A percentile compares a stretch with the other conserved stretches of the same genome.
Conservation (phyloP, 768 basidiomycete genomes). For the Agrocybe chaxingu region DNA sequence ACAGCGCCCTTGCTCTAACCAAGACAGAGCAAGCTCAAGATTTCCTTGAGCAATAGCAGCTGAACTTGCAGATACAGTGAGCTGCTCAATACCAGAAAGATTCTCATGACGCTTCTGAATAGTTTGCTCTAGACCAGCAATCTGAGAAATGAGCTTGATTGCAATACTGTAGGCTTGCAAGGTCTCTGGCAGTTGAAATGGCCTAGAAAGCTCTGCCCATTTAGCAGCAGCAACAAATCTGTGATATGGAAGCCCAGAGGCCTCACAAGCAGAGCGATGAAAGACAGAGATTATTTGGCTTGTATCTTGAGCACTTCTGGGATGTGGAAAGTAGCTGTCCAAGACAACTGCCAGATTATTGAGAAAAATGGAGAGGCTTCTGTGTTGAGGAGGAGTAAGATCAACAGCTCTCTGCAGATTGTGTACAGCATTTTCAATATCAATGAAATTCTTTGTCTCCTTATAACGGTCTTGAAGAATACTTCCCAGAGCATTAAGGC, state of each 20-base stretch:
- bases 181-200: background rate
- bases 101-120: conserved; percentile 7
- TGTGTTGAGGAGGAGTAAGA: too few relatives aligned
- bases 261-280: too few relatives aligned
- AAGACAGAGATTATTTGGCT: too few relatives aligned
- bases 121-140: conserved; percentile 12
- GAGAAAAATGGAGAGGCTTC: too few relatives aligned
- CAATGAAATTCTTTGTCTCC: too few relatives aligned
- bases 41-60: background rate
- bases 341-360: too few relatives aligned
- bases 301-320: too few relatives aligned
- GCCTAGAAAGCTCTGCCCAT: background rate
- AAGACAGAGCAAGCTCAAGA: conserved; percentile 1
- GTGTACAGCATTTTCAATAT: too few relatives aligned
- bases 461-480: background rate
- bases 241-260: background rate
- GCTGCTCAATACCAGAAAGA: conserved; percentile 1
- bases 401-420: too few relatives aligned
- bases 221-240: background rate
- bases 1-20: conserved; percentile 11
- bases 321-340: too few relatives aligned
- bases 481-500: too few relatives aligned
- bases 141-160: conserved; percentile 13
- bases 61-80: conserved; percentile 1
- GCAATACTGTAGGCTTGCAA: conserved; percentile 8